Base-by-base conservation (phyloP, 352 stramenopile genomes). In the Phytophthora pisi region DNA sequence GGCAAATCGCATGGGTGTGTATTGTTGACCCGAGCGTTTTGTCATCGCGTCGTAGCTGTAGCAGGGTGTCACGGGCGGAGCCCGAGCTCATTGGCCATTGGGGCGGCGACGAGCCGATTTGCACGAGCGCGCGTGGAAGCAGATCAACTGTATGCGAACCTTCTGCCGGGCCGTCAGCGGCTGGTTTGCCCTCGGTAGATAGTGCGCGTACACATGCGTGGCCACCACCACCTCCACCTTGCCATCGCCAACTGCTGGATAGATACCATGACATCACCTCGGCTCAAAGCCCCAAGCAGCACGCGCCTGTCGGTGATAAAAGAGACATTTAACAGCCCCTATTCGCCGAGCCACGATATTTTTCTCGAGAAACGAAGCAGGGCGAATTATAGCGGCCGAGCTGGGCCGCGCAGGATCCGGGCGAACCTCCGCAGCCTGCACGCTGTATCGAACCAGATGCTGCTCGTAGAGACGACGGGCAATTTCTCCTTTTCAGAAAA, bases 21-120 rank as follows among this genome's bases (percentile, higher is more conserved):
- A 70, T 67, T 74, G 61, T 74, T 70, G 66, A 74, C 61, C 56
- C 13, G 51, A 51, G 38, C 51, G 62, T 70, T 61, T 63, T 66
- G 56, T 51, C 51, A 61, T 56, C 45, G 46, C 30, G 47, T n/a
- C 20, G 30, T 11, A 31, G 15, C 38, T 18, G 46, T 38, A 58
- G 57, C 57, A 38, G 51, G 4, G n/a, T 55, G 66, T 69, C 66
- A 66, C 45, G 60, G 30, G 8, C 20, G 15, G 40, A 18, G 31
- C 23, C 18, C 11, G 16, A 51, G 67, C 66, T 70, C 54, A 70
- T 74, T 74, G 61, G 55, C 53, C 20, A 71, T 75, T 75, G 67
- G 67, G 18, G 40, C 61, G 8, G 36, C 43, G 31, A 28, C 16
- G 55, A 59, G 42, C 51, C 38, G 61, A 64, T 68, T 59, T 74